Evolutionary conservation across 2,329 filamentous ascomycete species (phyloP), one percentile per base, ranked within the genome.

Genomic region (Venturia oleaginea): DNA sequence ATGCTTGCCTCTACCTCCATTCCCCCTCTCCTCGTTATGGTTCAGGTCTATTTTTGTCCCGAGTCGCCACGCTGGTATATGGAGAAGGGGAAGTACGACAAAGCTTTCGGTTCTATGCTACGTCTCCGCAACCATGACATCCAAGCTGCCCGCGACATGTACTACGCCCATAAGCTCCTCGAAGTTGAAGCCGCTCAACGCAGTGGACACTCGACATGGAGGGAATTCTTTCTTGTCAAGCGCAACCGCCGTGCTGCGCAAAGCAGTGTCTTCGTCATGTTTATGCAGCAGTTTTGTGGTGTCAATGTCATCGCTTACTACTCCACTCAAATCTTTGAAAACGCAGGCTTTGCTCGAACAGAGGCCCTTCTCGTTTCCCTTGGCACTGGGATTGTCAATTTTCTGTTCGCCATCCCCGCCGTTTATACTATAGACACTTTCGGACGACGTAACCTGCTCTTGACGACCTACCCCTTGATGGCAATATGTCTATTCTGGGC

Each of bases 1-100:
- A n/a, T n/a, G n/a, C n/a, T n/a, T n/a, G 79, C 79, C 13, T 79
- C 79, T 67, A 77, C 79, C 66, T 78, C 79, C 70, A 78, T 77
- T 11, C 30, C 30, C 10, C 8, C 62, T n/a, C 7, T 57, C 5
- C 34, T 10, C 5, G 5, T 37, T 37, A 37, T 37, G 5, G 34
- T 37, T 10, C 5, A 10, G 4, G 32, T 64, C 19, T 64, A 15
- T 17, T 37, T 61, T 17, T 64, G 63, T 61, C 63, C 63, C 5
- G 63, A 64, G 57, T 61, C 54, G 4, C 70, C 70, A 19, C 48
- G 68, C 22, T 76, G 73, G 73, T 70, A 73, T 46, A 75, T 78
- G 68, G 74, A 75, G 54, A 71, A 71, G 19, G 69, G 40, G 27
- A 10, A 71, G 37, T 82, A 90, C 76, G 85, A 80, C 5, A 88